phyloP scores from a whole-genome alignment of 2,329 filamentous ascomycete species.

The Penicillium sp. region DNA sequence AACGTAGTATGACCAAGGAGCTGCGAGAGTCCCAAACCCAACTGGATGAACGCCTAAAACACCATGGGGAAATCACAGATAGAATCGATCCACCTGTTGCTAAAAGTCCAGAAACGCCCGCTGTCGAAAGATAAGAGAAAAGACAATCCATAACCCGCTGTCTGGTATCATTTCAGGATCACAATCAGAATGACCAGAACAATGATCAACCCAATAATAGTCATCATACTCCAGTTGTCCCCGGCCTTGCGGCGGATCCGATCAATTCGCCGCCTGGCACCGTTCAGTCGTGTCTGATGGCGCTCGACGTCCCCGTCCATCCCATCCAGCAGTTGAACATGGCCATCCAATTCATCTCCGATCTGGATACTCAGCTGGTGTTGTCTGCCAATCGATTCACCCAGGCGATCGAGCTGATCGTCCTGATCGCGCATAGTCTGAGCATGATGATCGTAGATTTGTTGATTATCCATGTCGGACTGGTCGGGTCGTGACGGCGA shows the following conservation, averaged over 20 bases:
- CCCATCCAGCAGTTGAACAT: constrained; percentile 86
- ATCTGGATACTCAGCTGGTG: constrained; percentile 93
- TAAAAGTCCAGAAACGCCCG: constrained; percentile 20
- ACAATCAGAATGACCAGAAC: constrained; percentile 80
- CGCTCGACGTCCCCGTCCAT: constrained; percentile 80
- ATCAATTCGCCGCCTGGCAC: constrained; percentile 71
- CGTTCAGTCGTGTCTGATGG: constrained; percentile 73
- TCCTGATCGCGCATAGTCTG: constrained; percentile 86
- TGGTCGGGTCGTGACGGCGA: constrained; percentile 51
- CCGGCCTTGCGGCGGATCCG: constrained; percentile 71
- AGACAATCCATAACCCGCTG: not conserved
- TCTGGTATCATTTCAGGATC: constrained; percentile 65
- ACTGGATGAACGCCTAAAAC: constrained; percentile 1
- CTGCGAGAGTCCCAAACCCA: not conserved
- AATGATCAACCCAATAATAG: constrained; percentile 79
- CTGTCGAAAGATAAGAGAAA: constrained; percentile 9
- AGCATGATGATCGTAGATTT: constrained; percentile 82
- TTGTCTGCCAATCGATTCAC: constrained; percentile 84
- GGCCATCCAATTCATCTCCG: constrained; percentile 89
- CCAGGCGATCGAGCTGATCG: constrained; percentile 83
- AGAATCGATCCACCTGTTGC: not conserved
- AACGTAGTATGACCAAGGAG: constrained; percentile 1
- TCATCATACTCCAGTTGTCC: constrained; percentile 84
- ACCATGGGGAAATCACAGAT: not conserved
- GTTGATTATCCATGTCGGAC: constrained; percentile 69